Evolutionary conservation across 163 green algal genomes (phyloP), one percentile per base, ranked within the genome.

Genomic region (Chloroidium sp.): DNA sequence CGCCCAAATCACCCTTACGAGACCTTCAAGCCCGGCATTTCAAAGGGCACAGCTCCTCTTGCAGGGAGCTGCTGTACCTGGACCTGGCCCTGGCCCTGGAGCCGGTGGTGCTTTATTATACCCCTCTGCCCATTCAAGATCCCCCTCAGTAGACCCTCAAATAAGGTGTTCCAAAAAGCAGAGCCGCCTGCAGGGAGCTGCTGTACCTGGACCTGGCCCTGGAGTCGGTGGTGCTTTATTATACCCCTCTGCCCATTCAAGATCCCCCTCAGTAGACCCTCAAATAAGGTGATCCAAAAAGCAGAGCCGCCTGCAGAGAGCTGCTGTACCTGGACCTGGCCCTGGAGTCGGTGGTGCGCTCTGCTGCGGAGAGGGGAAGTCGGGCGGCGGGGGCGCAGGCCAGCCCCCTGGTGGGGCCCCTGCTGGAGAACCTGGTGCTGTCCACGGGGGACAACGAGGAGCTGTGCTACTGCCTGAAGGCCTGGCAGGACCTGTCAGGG

Each of bases 181-280:
- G 36, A 36, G 36, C 36, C 36, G 36, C 36, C 36, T 36, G 89
- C 83, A 86, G 93, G 60, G 95, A 98, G 78, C 81, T 97, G 84
- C 87, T 98, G 79, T 98, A 98, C 89, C 86, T 98, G 64, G 95
- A 98, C 85, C 85, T 98, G 76, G 93, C 95, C 6, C 88, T 98
- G 80, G 95, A 98, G 88, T 89, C 91, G 74, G 88, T 93, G 80
- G 89, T 94, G 61, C 81, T 93, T 0, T 80, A 81, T 13, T 93
- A 90, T 3, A 93, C 93, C 36, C 36, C 36, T 36, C 36, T 36
- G 36, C 36, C 36, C 36, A 36, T n/a, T 72, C 67, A 6, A 72
- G 10, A 72, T n/a, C 10, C 67, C 67, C 6, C 8, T 72, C 6
- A n/a, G 8, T n/a, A 72, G 10, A 72, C 67, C 10, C 67, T 6